Base-by-base conservation (phyloP, 1,284 basidiomycete species). In the Mycosarcoma mackinlayi region DNA sequence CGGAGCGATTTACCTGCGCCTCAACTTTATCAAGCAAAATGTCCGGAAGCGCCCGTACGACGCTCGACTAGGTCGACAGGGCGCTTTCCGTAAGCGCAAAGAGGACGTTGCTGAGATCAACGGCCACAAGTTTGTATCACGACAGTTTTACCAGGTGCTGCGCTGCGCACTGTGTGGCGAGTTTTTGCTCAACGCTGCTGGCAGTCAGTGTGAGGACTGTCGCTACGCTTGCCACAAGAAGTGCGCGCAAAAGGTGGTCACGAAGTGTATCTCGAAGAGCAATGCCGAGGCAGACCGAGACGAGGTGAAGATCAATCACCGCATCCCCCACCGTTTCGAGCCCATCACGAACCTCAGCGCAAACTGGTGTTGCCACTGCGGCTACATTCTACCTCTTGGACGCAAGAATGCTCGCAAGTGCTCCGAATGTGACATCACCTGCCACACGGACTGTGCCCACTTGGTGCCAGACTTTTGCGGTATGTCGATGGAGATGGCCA, bases 281-380 rank as follows among this genome's bases (percentile, higher is more conserved):
- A 93, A 92, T 81, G 90, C 90, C 50, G 94, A 93, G 62, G 81
- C 85, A 73, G 93, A 97, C 76, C 92, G 90, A 59, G 95, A 98
- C 84, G 95, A 93, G 84, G 94, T 98, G 85, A 97, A 98, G 86
- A 94, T 98, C 83, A 98, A 99, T 80, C 94, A 98, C 85, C 92
- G 96, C 56, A 98, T 99, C 78, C 96, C 96, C 42, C 96, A 99
- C 85, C 91, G 96, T 23, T 99, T 98, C 86, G 93, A 95, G 80
- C 90, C 94, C 27, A 90, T 98, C 83, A 98, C 94, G 74, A 98
- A 97, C 83, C 91, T 98, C 65, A 92, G 93, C 45, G 92, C 96
- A 23, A 98, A 96, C 82, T 99, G 96, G 96, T 99, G 96, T 84
- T 98, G 95, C 83, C 96, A 99, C 84, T 99, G 96, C 84, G 96